A percentile compares a stretch with the other conserved stretches of the same genome.
These are phyloP conservation scores for Mycena metata DNA, from an alignment of 768 basidiomycete species.

Conservation along the genomic window DNA sequence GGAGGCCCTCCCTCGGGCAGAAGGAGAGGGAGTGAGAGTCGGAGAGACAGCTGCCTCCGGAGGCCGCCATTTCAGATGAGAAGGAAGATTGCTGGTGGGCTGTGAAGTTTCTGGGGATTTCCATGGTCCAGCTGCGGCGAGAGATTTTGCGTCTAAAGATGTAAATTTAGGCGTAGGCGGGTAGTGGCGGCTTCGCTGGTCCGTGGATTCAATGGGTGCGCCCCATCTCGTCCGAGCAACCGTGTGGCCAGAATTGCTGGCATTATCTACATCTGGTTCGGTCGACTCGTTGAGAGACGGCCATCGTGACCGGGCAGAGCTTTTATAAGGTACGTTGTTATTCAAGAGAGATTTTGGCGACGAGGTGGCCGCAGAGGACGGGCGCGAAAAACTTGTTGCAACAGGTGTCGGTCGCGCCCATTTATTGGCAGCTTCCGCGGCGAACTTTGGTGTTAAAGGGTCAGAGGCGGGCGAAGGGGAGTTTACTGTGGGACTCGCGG, in stretches of 20 bases:
- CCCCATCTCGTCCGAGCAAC: constrained; percentile 17
- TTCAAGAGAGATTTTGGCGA: neutral
- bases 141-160: neutral
- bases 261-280: neutral
- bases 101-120: constrained; percentile 17
- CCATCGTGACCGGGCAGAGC: constrained; percentile 19
- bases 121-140: neutral
- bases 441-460: neutral
- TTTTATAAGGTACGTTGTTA: neutral
- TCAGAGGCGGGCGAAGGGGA: neutral
- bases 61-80: constrained; percentile 15
- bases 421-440: neutral
- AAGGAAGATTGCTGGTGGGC: neutral
- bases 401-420: neutral
- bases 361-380: neutral
- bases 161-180: neutral
- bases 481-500: neutral
- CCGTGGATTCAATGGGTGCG: neutral
- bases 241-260: neutral
- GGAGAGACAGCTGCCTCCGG: constrained; percentile 4
- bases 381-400: too few species aligned
- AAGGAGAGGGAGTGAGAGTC: neutral
- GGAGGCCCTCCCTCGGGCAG: neutral
- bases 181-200: neutral
- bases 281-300: constrained; percentile 12